Conservation (phyloP, 176 grass and related monocot genomes). For the Puya raimondii region DNA sequence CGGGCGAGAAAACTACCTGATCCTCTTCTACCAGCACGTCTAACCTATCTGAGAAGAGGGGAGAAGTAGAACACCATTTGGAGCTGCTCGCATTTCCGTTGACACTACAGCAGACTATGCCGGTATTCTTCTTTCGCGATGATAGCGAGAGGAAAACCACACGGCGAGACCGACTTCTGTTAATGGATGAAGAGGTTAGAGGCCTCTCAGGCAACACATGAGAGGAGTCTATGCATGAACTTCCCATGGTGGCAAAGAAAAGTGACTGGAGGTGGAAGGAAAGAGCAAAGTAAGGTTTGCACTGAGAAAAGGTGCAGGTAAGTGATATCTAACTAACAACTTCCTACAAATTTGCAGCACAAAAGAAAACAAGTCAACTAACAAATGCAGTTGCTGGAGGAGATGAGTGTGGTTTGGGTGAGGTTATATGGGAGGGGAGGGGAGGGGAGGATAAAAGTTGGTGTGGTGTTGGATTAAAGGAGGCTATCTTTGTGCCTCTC, state of each 20-base stretch:
- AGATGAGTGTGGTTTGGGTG: constrained; percentile 18
- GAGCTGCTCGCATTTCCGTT: constrained; percentile 7
- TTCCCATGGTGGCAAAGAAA: constrained; percentile 48
- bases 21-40: neutral
- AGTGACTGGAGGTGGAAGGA: constrained; percentile 24
- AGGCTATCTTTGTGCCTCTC: constrained; percentile 53
- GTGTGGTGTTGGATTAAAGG: constrained; percentile 11
- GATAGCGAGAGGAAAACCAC: constrained; percentile 11
- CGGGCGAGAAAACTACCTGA: neutral
- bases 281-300: constrained; percentile 11
- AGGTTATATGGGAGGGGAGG: constrained; percentile 19
- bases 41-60: neutral
- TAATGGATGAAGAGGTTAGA: constrained; percentile 4
- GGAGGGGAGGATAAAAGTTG: constrained; percentile 14
- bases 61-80: neutral
- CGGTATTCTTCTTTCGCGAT: neutral
- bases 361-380: constrained; percentile 48
- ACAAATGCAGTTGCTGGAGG: constrained; percentile 6
- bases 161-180: neutral
- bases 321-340: constrained; percentile 21
- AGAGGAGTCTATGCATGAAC: constrained; percentile 60
- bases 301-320: constrained; percentile 23
- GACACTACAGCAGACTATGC: constrained; percentile 9
- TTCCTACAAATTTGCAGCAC: constrained; percentile 19
- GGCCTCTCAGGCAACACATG: constrained; percentile 22